Evolutionary conservation across 2,329 filamentous ascomycete species (phyloP).

Genomic region (Sclerotinia nivalis): DNA sequence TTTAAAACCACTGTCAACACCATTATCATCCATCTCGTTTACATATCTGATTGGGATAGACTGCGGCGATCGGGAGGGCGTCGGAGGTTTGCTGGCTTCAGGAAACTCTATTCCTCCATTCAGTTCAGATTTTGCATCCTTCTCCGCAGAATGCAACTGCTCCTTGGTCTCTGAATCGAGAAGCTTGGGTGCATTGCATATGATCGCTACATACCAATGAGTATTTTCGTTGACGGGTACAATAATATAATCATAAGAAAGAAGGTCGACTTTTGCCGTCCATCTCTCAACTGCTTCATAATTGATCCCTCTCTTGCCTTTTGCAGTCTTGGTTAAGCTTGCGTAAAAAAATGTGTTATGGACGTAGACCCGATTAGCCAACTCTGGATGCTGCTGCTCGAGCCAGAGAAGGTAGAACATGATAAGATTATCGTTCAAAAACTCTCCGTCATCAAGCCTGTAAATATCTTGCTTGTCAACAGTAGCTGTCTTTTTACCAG

Average conservation of each 20-base stretch:
- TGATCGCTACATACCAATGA: conserved; percentile 95
- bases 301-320: conserved; percentile 65
- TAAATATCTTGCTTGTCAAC: conserved; percentile 73
- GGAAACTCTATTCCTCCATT: not conserved
- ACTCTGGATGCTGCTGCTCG: conserved; percentile 56
- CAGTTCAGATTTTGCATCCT: not conserved
- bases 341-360: conserved; percentile 94
- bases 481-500: conserved; percentile 60
- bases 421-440: conserved; percentile 90
- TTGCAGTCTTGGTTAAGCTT: conserved; percentile 62
- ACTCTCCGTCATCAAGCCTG: conserved; percentile 79
- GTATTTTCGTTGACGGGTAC: conserved; percentile 85
- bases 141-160: conserved; percentile 5
- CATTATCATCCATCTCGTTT: not conserved
- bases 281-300: conserved; percentile 84
- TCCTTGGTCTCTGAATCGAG: conserved; percentile 39
- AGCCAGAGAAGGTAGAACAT: conserved; percentile 81
- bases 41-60: not conserved
- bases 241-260: conserved; percentile 83
- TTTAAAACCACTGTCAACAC: not conserved
- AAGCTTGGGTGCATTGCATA: conserved; percentile 80
- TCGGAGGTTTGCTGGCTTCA: conserved; percentile 2
- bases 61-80: conserved; percentile 5
- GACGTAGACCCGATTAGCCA: conserved; percentile 72
- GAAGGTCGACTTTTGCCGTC: conserved; percentile 83